Conservation (phyloP, 2,329 filamentous ascomycete genomes). For the Stemphylium lycopersici region DNA sequence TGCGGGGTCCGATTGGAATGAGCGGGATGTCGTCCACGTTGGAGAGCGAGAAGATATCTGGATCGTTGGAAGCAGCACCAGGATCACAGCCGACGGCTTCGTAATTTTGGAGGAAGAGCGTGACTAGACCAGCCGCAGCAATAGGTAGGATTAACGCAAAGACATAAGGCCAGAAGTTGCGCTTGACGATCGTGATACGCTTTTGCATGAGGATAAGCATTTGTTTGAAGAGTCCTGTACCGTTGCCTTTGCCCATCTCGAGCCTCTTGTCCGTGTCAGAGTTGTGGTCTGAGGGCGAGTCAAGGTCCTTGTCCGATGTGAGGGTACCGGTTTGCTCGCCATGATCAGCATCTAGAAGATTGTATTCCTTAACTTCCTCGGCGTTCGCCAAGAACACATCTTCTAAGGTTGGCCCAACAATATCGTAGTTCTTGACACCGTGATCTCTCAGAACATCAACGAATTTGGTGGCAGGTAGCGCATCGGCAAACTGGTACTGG, state of each 20-base stretch:
- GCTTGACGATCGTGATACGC: slow-evolving; percentile 74
- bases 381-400: slow-evolving; percentile 89
- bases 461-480: slow-evolving; percentile 71
- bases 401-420: slow-evolving; percentile 88
- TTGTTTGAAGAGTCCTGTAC: slow-evolving; percentile 73
- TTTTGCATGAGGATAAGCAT: slow-evolving; percentile 78
- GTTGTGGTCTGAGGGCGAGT: slow-evolving; percentile 35
- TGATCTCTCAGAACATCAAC: slow-evolving; percentile 71
- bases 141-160: slow-evolving; percentile 80
- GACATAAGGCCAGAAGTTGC: slow-evolving; percentile 78
- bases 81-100: slow-evolving; percentile 56
- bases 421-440: slow-evolving; percentile 77
- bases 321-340: slow-evolving; percentile 27
- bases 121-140: slow-evolving; percentile 77
- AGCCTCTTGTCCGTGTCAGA: slow-evolving; percentile 39
- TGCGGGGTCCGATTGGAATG: slow-evolving; percentile 52
- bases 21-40: slow-evolving; percentile 31
- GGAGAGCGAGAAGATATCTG: slow-evolving; percentile 37
- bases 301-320: slow-evolving; percentile 27
- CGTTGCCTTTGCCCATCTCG: slow-evolving; percentile 69
- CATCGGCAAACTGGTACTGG: slow-evolving; percentile 74
- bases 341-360: slow-evolving; percentile 36
- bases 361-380: slow-evolving; percentile 72
- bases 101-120: slow-evolving; percentile 71
- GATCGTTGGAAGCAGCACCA: slow-evolving; percentile 42